These are phyloP conservation scores for Ceratocystis diversiconidia DNA, from an alignment of 2,329 filamentous ascomycete species.

Conservation along the genomic window DNA sequence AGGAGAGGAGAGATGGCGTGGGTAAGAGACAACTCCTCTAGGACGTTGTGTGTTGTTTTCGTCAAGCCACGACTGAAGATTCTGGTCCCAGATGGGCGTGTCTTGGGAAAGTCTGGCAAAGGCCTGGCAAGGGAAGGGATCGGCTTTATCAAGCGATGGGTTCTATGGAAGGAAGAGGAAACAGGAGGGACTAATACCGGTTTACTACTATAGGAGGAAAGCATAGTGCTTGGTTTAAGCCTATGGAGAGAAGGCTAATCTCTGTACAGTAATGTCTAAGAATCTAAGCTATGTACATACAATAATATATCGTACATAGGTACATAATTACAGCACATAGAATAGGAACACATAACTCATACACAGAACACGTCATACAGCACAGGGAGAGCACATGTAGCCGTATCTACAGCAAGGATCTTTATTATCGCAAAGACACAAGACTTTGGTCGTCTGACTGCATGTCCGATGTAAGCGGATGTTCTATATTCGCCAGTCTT, in stretches of 20 bases:
- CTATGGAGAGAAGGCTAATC: too few species aligned
- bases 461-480: too few species aligned
- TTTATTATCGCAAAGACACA: too few species aligned
- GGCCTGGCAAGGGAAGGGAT: background rate
- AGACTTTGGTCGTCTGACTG: too few species aligned
- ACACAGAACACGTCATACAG: too few species aligned
- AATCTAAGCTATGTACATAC: background rate
- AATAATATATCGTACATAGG: too few species aligned
- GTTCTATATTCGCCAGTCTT: too few species aligned
- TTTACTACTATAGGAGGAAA: background rate
- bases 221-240: background rate
- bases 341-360: too few species aligned
- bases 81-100: background rate
- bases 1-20: background rate
- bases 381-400: too few species aligned
- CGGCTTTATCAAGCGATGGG: constrained; percentile 1
- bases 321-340: too few species aligned
- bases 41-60: background rate
- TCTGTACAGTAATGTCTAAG: background rate
- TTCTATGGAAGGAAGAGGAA: background rate
- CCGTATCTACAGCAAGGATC: too few species aligned
- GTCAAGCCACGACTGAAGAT: background rate
- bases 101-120: background rate
- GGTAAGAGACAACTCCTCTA: background rate
- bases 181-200: background rate